Evolutionary conservation across 768 basidiomycete genomes (phyloP).

Genomic region (Macrolepiota albuminosa): DNA sequence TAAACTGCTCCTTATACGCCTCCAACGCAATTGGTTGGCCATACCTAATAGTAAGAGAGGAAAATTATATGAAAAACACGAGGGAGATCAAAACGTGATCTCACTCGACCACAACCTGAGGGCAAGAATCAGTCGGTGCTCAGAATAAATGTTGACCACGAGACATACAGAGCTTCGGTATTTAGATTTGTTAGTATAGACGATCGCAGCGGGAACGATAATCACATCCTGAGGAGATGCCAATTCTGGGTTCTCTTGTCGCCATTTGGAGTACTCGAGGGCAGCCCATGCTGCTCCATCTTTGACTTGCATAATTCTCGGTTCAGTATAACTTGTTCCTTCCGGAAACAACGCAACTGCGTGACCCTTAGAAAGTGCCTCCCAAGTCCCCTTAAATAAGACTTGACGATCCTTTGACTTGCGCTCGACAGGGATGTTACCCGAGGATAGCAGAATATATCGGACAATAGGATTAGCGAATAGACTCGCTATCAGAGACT

Average conservation of each 20-base stretch:
- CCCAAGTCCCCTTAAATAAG: conserved; percentile 86
- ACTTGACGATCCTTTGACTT: conserved; percentile 89
- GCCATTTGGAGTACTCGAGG: conserved; percentile 86
- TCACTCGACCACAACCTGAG: conserved; percentile 70
- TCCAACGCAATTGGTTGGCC: conserved; percentile 77
- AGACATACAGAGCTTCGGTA: conserved; percentile 82
- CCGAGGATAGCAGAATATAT: conserved; percentile 78
- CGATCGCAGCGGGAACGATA: conserved; percentile 83
- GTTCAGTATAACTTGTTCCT: conserved; percentile 91
- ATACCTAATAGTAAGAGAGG: conserved; percentile 56
- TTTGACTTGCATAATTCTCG: conserved; percentile 86
- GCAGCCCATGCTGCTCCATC: conserved; percentile 96
- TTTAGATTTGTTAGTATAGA: conserved; percentile 94
- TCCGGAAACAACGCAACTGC: conserved; percentile 94
- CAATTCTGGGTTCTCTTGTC: conserved; percentile 47
- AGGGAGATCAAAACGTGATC: conserved; percentile 18
- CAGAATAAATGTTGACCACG: conserved; percentile 9
- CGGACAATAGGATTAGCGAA: conserved; percentile 75
- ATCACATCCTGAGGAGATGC: conserved; percentile 43
- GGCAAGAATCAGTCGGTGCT: not conserved
- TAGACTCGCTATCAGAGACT: conserved; percentile 48
- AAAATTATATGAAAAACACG: conserved; percentile 8
- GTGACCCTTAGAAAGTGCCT: conserved; percentile 72
- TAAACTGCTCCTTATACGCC: conserved; percentile 71
- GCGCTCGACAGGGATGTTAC: conserved; percentile 97